phyloP scores from a whole-genome alignment of 306 rosid species.

The Pyrus betulifolia region DNA sequence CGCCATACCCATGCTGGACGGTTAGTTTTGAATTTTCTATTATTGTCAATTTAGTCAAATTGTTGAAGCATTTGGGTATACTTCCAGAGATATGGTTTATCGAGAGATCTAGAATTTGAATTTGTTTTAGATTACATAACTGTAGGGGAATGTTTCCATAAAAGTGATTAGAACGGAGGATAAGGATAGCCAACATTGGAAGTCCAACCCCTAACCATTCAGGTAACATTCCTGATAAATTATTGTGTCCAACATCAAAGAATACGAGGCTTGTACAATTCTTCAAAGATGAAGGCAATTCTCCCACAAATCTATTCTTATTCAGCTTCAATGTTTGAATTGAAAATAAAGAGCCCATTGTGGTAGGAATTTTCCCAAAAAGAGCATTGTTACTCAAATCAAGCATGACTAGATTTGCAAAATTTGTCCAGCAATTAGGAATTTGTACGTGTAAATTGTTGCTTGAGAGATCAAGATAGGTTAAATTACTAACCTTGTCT shows the following conservation, averaged over 20 bases:
- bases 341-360: background rate
- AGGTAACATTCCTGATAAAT: background rate
- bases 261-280: background rate
- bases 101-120: slow-evolving; percentile 9
- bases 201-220: background rate
- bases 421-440: background rate
- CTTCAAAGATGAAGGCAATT: background rate
- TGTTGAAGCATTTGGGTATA: background rate
- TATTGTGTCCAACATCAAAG: slow-evolving; percentile 1
- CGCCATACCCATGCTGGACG: accelerated
- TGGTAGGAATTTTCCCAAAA: background rate
- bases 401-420: background rate
- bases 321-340: background rate
- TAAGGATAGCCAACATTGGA: background rate
- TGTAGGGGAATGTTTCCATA: background rate
- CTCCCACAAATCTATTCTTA: background rate
- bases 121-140: background rate
- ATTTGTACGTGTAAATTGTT: background rate
- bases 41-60: background rate
- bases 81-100: background rate
- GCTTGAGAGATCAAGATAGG: background rate
- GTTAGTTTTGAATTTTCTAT: background rate
- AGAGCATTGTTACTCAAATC: background rate
- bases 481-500: background rate
- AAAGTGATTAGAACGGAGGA: background rate